phyloP scores from a whole-genome alignment of 2,329 filamentous ascomycete species.

The Zymoseptoria tritici region DNA sequence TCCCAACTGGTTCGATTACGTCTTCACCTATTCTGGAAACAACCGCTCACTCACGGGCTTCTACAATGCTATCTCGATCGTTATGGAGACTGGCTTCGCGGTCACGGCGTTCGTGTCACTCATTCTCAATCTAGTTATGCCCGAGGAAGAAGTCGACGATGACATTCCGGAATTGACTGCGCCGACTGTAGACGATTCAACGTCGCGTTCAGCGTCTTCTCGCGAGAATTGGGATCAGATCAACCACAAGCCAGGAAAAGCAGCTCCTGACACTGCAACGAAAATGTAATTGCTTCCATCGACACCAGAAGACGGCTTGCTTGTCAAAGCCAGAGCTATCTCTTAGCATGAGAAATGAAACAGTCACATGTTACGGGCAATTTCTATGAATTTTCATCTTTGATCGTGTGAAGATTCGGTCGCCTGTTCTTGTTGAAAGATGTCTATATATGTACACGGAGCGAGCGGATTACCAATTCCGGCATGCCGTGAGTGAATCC shows the following conservation, averaged over 20 bases:
- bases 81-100: slow-evolving; percentile 56
- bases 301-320: background rate
- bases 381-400: too few species aligned
- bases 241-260: background rate
- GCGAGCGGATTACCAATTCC: background rate
- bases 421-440: too few species aligned
- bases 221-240: slow-evolving; percentile 36
- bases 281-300: background rate
- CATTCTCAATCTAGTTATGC: slow-evolving; percentile 64
- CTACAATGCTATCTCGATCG: slow-evolving; percentile 54
- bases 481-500: background rate
- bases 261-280: background rate
- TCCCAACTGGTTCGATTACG: slow-evolving; percentile 38
- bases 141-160: slow-evolving; percentile 67
- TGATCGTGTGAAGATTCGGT: too few species aligned
- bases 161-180: slow-evolving; percentile 38
- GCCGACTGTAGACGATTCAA: slow-evolving; percentile 32
- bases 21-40: slow-evolving; percentile 65
- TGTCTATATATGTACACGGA: background rate
- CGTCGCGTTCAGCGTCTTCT: slow-evolving; percentile 21
- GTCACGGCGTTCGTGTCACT: slow-evolving; percentile 67
- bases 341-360: background rate
- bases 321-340: background rate
- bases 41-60: slow-evolving; percentile 65
- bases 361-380: background rate